Conservation (phyloP, 2,329 filamentous ascomycete species). For the Akanthomyces dipterigenus region DNA sequence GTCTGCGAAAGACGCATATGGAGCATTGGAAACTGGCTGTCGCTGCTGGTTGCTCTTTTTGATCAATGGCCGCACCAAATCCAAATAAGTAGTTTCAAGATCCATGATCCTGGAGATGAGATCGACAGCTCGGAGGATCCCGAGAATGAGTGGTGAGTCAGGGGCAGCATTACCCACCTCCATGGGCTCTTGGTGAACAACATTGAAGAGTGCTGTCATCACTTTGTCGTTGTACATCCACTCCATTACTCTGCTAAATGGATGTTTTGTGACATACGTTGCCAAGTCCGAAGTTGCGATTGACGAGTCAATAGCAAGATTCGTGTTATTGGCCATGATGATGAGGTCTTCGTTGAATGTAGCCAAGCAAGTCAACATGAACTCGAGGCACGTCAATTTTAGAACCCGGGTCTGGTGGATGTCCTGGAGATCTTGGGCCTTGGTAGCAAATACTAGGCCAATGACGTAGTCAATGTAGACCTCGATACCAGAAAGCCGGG, state of each 20-base stretch:
- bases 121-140: constrained; percentile 73
- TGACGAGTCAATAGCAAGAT: constrained; percentile 65
- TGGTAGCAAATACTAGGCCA: constrained; percentile 67
- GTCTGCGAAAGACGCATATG: constrained; percentile 87
- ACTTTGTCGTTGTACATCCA: constrained; percentile 96
- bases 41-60: constrained; percentile 57
- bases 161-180: constrained; percentile 66
- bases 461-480: constrained; percentile 89
- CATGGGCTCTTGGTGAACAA: constrained; percentile 67
- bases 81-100: constrained; percentile 83
- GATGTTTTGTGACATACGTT: constrained; percentile 79
- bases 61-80: constrained; percentile 76
- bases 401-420: constrained; percentile 65
- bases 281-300: constrained; percentile 69
- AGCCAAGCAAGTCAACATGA: constrained; percentile 69
- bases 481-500: constrained; percentile 76
- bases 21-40: constrained; percentile 56
- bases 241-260: constrained; percentile 92
- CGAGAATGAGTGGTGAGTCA: constrained; percentile 74
- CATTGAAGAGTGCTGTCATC: constrained; percentile 68
- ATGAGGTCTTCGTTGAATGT: constrained; percentile 95
- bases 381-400: constrained; percentile 74
- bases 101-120: constrained; percentile 78
- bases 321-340: constrained; percentile 73
- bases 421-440: constrained; percentile 58